phyloP scores from a whole-genome alignment of 2,329 filamentous ascomycete genomes.

The Rosellinia necatrix region DNA sequence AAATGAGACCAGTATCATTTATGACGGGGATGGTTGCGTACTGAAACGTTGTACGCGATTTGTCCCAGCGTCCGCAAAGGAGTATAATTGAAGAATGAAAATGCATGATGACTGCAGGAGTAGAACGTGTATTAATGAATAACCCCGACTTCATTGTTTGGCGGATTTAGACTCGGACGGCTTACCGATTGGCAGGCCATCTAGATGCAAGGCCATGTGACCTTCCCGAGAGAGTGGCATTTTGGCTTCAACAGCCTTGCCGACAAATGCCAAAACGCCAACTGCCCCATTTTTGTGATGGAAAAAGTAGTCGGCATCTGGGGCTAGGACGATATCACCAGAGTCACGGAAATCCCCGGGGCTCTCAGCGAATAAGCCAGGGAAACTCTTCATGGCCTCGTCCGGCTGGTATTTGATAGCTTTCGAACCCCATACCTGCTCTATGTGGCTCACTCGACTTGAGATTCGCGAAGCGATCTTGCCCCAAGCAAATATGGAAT shows the following conservation, averaged over 20 bases:
- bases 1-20: too few species aligned
- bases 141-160: too few species aligned
- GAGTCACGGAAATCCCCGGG: conserved; percentile 11
- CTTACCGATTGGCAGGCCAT: conserved; percentile 4
- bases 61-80: conserved; percentile 16
- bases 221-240: too few species aligned
- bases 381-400: background rate
- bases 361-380: conserved; percentile 11
- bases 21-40: background rate
- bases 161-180: background rate
- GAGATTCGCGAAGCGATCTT: background rate
- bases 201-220: background rate
- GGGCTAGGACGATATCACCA: background rate
- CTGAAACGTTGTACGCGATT: background rate
- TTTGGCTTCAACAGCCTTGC: background rate
- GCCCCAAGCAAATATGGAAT: conserved; percentile 35
- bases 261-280: background rate
- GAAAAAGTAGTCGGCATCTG: background rate
- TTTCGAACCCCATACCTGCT: background rate
- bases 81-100: background rate
- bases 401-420: background rate
- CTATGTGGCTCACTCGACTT: background rate
- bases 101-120: too few species aligned
- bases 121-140: too few species aligned
- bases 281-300: background rate